Evolutionary conservation across 1,284 basidiomycete genomes (phyloP).

Genomic region (Tilletia indica): DNA sequence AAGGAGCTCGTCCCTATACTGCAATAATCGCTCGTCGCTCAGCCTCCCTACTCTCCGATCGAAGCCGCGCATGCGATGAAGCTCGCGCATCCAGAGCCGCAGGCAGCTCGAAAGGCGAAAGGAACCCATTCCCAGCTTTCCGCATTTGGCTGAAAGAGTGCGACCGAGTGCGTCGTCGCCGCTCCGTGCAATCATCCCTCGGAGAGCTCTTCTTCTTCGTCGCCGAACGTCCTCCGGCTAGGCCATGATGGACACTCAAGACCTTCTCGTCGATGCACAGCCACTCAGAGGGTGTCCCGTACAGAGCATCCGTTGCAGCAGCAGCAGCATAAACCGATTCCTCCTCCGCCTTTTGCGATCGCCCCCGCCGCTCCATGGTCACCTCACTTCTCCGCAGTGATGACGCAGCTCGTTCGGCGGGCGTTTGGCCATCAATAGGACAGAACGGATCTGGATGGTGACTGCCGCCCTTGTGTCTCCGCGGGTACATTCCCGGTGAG

Average conservation of each 20-base stretch:
- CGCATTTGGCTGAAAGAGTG: conserved; percentile 9
- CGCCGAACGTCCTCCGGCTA: too few relatives aligned
- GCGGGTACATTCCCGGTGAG: conserved; percentile 13
- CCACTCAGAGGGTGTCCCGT: conserved; percentile 6
- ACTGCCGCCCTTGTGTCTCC: background rate
- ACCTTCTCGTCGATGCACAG: conserved; percentile 4
- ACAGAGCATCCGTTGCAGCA: background rate
- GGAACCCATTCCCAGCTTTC: too few relatives aligned
- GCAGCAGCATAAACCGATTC: background rate
- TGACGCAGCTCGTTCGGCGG: too few relatives aligned
- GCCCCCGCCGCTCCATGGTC: background rate
- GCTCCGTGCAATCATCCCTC: background rate
- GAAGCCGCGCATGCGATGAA: background rate
- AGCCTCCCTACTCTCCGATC: background rate
- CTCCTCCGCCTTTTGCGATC: background rate
- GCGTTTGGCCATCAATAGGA: too few relatives aligned
- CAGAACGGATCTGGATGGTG: background rate
- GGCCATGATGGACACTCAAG: background rate
- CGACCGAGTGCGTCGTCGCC: background rate
- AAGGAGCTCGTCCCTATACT: too few relatives aligned
- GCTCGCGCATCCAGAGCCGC: too few relatives aligned
- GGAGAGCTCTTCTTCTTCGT: background rate
- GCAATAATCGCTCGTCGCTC: too few relatives aligned
- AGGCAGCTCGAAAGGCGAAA: too few relatives aligned
- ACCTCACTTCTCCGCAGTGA: too few relatives aligned